phyloP scores from a whole-genome alignment of 306 rosid genomes.

The Prunus mira region DNA sequence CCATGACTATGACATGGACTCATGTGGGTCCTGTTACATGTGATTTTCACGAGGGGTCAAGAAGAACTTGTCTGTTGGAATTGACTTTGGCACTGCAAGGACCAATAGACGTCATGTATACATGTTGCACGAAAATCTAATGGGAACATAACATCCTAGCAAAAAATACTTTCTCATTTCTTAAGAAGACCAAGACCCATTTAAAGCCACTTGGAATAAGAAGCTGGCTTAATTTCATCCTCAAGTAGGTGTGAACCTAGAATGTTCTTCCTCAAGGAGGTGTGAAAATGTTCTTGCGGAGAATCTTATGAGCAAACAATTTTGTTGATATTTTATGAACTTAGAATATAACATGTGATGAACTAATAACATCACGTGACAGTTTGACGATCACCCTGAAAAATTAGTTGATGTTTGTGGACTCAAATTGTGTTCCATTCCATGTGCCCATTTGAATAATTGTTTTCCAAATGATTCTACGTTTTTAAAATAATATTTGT shows the following conservation, averaged over 20 bases:
- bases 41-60: conserved; percentile 19
- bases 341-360: too few species aligned
- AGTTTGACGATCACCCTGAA: too few species aligned
- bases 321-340: too few species aligned
- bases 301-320: too few species aligned
- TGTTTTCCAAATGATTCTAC: background rate
- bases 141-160: background rate
- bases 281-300: too few species aligned
- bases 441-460: background rate
- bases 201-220: background rate
- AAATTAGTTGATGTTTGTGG: background rate
- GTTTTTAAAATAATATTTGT: background rate
- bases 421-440: background rate
- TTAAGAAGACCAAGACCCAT: background rate
- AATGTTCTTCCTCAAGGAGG: background rate
- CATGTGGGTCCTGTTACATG: conserved; percentile 34
- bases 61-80: conserved; percentile 17
- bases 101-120: background rate
- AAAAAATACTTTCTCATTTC: background rate
- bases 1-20: conserved; percentile 1
- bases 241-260: background rate
- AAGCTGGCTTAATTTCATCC: background rate
- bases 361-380: too few species aligned
- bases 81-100: conserved; percentile 6
- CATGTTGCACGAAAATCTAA: background rate